Conservation (phyloP, 805 yeast genomes). For the Wickerhamiella qilinensis region DNA sequence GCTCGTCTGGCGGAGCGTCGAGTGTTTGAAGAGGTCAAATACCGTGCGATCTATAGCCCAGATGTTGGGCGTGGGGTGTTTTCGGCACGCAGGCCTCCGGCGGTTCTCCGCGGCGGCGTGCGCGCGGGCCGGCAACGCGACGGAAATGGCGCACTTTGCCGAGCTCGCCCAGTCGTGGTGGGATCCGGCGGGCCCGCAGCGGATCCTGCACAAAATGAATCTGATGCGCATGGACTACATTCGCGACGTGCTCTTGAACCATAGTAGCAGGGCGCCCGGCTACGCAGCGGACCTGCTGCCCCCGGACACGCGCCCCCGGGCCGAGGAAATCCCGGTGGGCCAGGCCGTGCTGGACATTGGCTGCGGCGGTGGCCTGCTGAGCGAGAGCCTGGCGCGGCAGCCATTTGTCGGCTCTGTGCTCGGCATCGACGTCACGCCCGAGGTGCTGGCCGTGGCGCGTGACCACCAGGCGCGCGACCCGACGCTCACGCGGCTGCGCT, state of each 20-base stretch:
- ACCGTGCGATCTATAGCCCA: background rate
- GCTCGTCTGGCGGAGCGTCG: background rate
- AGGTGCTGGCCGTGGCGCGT: constrained; percentile 67
- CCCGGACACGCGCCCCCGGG: constrained; percentile 10
- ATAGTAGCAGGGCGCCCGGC: constrained; percentile 45
- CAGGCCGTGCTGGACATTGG: constrained; percentile 74
- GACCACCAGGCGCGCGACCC: constrained; percentile 58
- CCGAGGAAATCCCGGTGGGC: constrained; percentile 7
- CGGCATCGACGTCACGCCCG: constrained; percentile 77
- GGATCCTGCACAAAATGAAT: constrained; percentile 92
- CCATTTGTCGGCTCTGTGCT: constrained; percentile 40
- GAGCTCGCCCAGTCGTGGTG: constrained; percentile 94
- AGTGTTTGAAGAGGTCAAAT: no score
- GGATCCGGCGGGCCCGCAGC: constrained; percentile 86
- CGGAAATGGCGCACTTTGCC: constrained; percentile 70
- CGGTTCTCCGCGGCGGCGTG: background rate
- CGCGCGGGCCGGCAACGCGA: constrained; percentile 14
- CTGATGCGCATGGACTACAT: constrained; percentile 77
- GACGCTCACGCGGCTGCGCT: constrained; percentile 37
- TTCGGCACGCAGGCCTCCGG: background rate
- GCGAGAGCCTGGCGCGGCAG: constrained; percentile 75
- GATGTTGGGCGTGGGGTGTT: background rate
- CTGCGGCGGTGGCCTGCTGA: constrained; percentile 93
- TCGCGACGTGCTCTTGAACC: constrained; percentile 39
- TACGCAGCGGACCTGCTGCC: constrained; percentile 58